Base-by-base conservation (phyloP, 2,329 filamentous ascomycete species). In the Xylaria sp. region DNA sequence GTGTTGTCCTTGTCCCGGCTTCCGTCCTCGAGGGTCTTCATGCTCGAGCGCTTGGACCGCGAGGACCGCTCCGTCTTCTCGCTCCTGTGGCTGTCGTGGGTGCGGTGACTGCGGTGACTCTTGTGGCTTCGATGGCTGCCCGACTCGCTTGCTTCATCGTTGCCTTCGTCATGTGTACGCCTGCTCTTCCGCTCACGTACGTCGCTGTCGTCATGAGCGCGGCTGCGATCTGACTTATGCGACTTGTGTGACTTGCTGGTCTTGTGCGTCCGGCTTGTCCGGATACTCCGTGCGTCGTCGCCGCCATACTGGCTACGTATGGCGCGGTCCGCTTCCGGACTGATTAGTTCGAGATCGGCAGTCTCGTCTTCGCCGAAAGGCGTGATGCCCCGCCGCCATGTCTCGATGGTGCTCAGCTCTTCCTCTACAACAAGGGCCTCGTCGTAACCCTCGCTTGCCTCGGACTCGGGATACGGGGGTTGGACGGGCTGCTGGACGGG, bases 361-460 rank as follows among this genome's bases (percentile, higher is more conserved):
- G 76, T 82, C 67, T 83, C 84, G 48, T 83, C 83, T 34, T 83
- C 84, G 60, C 82, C 84, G 37, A 78, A 81, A 0, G 84, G 81
- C 66, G 81, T 75, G 71, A 89, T 88, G 34, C 87, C 88, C n/a
- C 87, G 81, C 8, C 86, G 82, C 88, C 88, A 90, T 0, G 80
- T 82, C 76, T 89, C 88, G 56, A 89, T 89, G 23, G 82, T 82
- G 80, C 86, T 88, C 23, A 89, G 78, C 72, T 89, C 86, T 68
- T 89, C 86, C 67, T 88, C 85, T 15, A 89, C 74, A 1, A 89
- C 81, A n/a, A 89, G 79, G 0, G 87, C 87, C 75, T 89, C 87
- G 60, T 89, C 86, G 51, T 84, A 81, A 52, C 80, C 79, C 0
- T 74, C 75, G 58, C 78, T 76, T 37, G 69, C 55, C 58, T 77